These are phyloP conservation scores for Fragaria nilgerrensis DNA, from an alignment of 306 rosid species.

Conservation along the genomic window DNA sequence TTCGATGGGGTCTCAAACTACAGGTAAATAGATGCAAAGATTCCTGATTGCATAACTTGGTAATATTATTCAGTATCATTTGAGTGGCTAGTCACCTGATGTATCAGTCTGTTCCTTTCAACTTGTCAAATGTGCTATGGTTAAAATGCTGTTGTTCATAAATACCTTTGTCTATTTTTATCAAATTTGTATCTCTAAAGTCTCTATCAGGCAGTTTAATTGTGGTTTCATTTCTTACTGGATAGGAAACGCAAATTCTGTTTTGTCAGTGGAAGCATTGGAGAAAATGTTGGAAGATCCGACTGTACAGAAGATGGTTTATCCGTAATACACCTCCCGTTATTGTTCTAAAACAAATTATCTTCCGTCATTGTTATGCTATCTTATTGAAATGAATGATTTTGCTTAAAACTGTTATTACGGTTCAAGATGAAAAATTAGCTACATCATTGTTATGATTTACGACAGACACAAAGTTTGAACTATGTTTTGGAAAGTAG, in stretches of 20 bases:
- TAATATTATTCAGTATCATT: not conserved
- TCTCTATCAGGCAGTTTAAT: slow-evolving; percentile 20
- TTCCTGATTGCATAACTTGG: not conserved
- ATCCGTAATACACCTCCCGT: slow-evolving; percentile 69
- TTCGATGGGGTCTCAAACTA: slow-evolving; percentile 55
- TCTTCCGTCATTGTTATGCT: slow-evolving; percentile 28
- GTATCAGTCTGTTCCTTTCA: not conserved
- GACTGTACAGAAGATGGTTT: slow-evolving; percentile 95
- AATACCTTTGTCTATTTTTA: not conserved
- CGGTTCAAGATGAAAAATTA: not conserved
- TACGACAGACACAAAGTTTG: not conserved
- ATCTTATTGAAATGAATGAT: slow-evolving; percentile 7
- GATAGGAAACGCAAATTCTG: slow-evolving; percentile 54
- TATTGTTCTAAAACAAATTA: slow-evolving; percentile 18
- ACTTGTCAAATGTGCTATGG: slow-evolving; percentile 2
- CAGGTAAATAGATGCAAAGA: slow-evolving; percentile 19
- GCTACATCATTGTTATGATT: not conserved
- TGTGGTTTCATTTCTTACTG: slow-evolving; percentile 28
- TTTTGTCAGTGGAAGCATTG: slow-evolving; percentile 85
- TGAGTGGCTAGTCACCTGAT: not conserved
- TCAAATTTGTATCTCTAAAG: slow-evolving; percentile 19
- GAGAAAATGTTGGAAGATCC: slow-evolving; percentile 99
- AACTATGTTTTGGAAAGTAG: not conserved
- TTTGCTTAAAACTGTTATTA: not conserved
- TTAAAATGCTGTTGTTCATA: not conserved